phyloP scores from a whole-genome alignment of 202 grass and related monocot species.

The Carex sylvatica region DNA sequence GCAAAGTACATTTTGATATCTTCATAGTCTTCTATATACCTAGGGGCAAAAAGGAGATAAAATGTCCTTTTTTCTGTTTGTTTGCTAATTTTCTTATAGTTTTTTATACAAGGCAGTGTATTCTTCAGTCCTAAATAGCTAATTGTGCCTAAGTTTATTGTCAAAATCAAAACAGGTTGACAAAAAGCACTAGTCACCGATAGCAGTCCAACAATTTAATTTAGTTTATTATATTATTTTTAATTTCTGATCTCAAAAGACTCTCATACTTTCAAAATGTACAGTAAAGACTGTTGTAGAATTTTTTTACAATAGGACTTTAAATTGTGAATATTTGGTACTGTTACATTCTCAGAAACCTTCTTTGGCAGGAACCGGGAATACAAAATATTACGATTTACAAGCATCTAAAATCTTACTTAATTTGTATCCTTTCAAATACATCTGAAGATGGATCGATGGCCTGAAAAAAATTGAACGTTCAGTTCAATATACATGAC shows the following conservation, averaged over 20 bases:
- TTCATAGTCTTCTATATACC: slow-evolving; percentile 72
- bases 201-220: not conserved
- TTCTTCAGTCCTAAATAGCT: not conserved
- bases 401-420: slow-evolving; percentile 45
- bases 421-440: slow-evolving; percentile 67
- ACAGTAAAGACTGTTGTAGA: not conserved
- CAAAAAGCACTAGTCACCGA: not conserved
- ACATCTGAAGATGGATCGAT: slow-evolving; percentile 48
- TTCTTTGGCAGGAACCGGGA: not conserved
- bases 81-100: not conserved
- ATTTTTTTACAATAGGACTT: not conserved
- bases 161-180: not conserved
- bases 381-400: not conserved
- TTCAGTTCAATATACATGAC: not conserved
- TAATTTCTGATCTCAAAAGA: not conserved
- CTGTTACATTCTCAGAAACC: not conserved
- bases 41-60: slow-evolving; percentile 34
- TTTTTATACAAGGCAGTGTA: not conserved
- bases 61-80: not conserved
- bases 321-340: not conserved
- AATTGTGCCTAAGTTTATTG: not conserved
- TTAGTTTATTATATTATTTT: not conserved
- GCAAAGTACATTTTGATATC: slow-evolving; percentile 76
- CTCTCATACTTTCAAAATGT: not conserved
- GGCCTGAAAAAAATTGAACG: slow-evolving; percentile 44